These are phyloP conservation scores for Beauveria varroae DNA, from an alignment of 2,329 filamentous ascomycete genomes.

Conservation along the genomic window DNA sequence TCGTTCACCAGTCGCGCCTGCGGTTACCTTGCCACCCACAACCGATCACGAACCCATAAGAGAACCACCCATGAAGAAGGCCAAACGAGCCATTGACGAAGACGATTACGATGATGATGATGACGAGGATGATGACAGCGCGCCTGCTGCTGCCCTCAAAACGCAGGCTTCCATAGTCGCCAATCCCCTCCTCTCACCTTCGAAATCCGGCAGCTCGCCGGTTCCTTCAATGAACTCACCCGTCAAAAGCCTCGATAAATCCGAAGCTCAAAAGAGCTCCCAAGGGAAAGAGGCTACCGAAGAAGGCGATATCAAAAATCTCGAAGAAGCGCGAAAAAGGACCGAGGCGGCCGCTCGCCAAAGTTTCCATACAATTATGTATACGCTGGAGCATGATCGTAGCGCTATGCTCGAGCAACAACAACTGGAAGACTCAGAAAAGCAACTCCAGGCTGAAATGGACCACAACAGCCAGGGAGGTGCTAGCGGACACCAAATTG, in stretches of 20 bases:
- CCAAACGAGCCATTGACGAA: slow-evolving; percentile 71
- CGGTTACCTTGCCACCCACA: slow-evolving; percentile 42
- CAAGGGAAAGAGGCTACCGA: slow-evolving; percentile 58
- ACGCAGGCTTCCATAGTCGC: slow-evolving; percentile 42
- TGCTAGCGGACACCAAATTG: slow-evolving; percentile 41
- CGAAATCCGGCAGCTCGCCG: slow-evolving; percentile 61
- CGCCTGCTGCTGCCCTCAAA: slow-evolving; percentile 39
- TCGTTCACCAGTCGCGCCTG: slow-evolving; percentile 30
- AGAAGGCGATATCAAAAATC: slow-evolving; percentile 84
- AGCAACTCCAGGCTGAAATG: slow-evolving; percentile 93
- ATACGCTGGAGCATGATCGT: slow-evolving; percentile 89
- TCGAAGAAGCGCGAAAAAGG: slow-evolving; percentile 86
- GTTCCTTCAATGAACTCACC: slow-evolving; percentile 55
- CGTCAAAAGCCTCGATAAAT: slow-evolving; percentile 48
- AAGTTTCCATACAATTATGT: slow-evolving; percentile 89
- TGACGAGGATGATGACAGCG: slow-evolving; percentile 58
- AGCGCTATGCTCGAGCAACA: slow-evolving; percentile 98
- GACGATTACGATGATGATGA: slow-evolving; percentile 84
- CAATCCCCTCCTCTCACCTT: slow-evolving; percentile 57
- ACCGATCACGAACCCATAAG: slow-evolving; percentile 52
- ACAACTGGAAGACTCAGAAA: slow-evolving; percentile 90
- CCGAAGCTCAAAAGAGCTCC: slow-evolving; percentile 40
- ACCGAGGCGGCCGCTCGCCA: slow-evolving; percentile 83
- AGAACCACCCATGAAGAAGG: slow-evolving; percentile 63
- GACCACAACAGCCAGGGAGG: slow-evolving; percentile 49